phyloP scores from a whole-genome alignment of 371 early-diverging fungal species.

The Globomyces sp. region DNA sequence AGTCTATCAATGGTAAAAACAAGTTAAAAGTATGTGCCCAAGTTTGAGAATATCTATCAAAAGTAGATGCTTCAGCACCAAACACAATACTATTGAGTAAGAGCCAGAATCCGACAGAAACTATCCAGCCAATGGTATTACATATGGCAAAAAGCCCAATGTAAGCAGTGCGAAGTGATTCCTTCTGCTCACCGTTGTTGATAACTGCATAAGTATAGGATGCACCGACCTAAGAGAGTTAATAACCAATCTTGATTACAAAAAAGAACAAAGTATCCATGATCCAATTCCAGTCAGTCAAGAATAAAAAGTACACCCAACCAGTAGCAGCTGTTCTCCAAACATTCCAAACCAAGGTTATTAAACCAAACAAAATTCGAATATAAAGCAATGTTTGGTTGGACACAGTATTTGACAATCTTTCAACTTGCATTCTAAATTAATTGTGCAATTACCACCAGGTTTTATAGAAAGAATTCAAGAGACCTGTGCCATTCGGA shows the following conservation, averaged over 20 bases:
- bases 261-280: conserved; percentile 9
- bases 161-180: background rate
- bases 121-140: conserved; percentile 8
- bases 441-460: no score
- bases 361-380: background rate
- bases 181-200: background rate
- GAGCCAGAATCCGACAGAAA: conserved; percentile 9
- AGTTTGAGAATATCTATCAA: conserved; percentile 2
- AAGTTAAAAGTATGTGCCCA: conserved; percentile 11
- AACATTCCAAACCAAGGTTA: background rate
- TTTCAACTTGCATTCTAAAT: background rate
- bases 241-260: background rate
- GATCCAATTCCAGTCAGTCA: conserved; percentile 17
- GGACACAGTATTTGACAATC: background rate
- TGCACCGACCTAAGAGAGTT: background rate
- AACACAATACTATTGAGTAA: background rate
- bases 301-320: conserved; percentile 9
- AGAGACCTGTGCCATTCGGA: no score
- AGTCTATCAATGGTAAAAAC: conserved; percentile 9
- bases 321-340: conserved; percentile 1
- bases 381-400: background rate
- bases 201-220: background rate
- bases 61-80: background rate
- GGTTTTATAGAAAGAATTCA: no score
- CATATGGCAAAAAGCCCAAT: conserved; percentile 9